Conservation (phyloP, 2,329 filamentous ascomycete genomes). For the Cercospora sp. region DNA sequence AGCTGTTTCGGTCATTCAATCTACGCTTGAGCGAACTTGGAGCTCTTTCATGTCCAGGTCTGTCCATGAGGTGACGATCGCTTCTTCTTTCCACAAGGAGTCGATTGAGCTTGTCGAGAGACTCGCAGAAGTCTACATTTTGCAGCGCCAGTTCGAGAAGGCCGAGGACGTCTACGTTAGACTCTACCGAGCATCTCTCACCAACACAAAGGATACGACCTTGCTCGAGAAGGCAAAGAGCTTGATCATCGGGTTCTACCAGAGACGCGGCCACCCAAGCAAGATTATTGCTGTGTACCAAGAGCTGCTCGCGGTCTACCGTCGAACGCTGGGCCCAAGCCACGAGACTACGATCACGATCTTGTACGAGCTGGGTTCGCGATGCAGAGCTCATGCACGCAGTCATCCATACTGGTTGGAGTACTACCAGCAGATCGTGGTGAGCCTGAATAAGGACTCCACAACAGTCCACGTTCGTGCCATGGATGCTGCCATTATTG, state of each 20-base stretch:
- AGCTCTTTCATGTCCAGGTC: constrained; percentile 49
- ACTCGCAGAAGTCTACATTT: constrained; percentile 50
- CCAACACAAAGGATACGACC: constrained; percentile 31
- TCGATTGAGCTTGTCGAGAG: constrained; percentile 51
- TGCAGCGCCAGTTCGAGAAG: constrained; percentile 42
- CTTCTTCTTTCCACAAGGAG: constrained; percentile 47
- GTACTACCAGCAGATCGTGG: constrained; percentile 51
- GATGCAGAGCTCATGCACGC: constrained; percentile 41
- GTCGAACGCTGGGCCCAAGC: constrained; percentile 36
- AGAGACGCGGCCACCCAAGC: constrained; percentile 42
- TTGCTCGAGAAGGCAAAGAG: constrained; percentile 41
- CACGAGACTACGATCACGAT: constrained; percentile 51
- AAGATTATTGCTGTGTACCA: constrained; percentile 41
- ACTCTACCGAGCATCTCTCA: constrained; percentile 43
- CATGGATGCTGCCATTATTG: constrained; percentile 45
- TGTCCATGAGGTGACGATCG: constrained; percentile 44
- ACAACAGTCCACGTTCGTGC: constrained; percentile 44
- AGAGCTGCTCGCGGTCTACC: constrained; percentile 43
- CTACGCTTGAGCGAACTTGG: constrained; percentile 51
- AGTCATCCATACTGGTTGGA: constrained; percentile 50
- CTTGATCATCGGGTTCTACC: constrained; percentile 43
- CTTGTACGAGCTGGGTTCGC: constrained; percentile 49
- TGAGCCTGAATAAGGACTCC: constrained; percentile 45
- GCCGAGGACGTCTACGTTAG: constrained; percentile 44
- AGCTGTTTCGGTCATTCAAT: constrained; percentile 50